Base-by-base conservation (phyloP, 2,329 filamentous ascomycete genomes). In the Neoscytalidium dimidiatum region DNA sequence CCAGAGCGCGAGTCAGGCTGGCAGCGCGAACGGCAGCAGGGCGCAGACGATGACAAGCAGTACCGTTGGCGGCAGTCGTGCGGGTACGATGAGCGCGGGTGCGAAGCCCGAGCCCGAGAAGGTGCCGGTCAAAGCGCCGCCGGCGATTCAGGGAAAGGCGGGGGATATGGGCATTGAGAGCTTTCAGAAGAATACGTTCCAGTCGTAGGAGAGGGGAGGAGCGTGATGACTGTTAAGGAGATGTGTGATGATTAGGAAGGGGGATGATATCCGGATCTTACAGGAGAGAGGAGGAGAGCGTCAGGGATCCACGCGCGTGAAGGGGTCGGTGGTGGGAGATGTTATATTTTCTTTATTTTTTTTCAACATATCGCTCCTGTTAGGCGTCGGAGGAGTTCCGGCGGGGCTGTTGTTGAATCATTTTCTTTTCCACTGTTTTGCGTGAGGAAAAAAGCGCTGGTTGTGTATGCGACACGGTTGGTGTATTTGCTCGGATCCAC, bases 141-240 rank as follows among this genome's bases (percentile, higher is more conserved):
- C 79, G 1, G 78, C 80, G 68, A 72, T 88, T 0, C 81, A 82
- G 64, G 84, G 86, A 33, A 90, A 89, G 74, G 82, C 85, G 60
- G 86, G 85, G 2, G 88, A 90, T 73, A 86, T 90, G 67, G 83
- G 82, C 17, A 83, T 89, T 5, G 88, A 91, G 75, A 90, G 87
- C 72, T 91, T 91, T 75, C 88, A 90, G 75, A 90, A 89, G 78
- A 87, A 87, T 62, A 85, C 86, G 19, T 90, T 90, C 72, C 88
- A 89, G 76, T 88, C 86, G 62, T 88, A 78, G 82, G 38, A n/a
- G n/a, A n/a, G n/a, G n/a, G n/a, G n/a, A n/a, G n/a, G n/a, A n/a
- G n/a, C n/a, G n/a, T n/a, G n/a, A n/a, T n/a, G n/a, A n/a, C n/a
- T n/a, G n/a, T 62, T 58, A 17, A 23, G 49, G 49, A 23, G 28